These are phyloP conservation scores for Taphrina flavorubra DNA, from an alignment of 1,139 yeast species.

Conservation along the genomic window DNA sequence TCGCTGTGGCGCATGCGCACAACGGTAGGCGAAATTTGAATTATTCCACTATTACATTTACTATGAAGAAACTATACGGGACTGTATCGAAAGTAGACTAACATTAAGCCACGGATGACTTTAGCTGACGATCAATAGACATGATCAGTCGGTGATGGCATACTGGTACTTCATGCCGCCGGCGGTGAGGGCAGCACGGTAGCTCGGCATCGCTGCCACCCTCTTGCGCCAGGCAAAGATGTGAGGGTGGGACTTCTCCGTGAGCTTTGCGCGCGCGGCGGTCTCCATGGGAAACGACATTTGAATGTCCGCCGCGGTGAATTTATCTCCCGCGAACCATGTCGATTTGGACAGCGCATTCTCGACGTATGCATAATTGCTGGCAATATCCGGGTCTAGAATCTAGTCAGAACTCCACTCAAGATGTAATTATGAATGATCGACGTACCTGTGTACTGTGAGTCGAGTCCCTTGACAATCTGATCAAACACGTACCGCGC, in stretches of 20 bases:
- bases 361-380: conserved; percentile 52
- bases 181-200: conserved; percentile 24
- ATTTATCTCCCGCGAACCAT: conserved; percentile 61
- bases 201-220: conserved; percentile 29
- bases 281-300: conserved; percentile 48
- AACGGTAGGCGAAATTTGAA: neutral
- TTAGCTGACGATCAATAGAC: no score
- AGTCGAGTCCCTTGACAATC: conserved; percentile 25
- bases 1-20: neutral
- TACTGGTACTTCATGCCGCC: conserved; percentile 21
- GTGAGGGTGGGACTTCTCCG: conserved; percentile 24
- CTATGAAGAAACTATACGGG: no score
- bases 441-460: conserved; percentile 17
- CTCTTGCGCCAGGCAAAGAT: conserved; percentile 40
- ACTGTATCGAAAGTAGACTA: no score
- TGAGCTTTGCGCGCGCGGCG: conserved; percentile 34
- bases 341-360: conserved; percentile 56
- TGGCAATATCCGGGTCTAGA: conserved; percentile 46
- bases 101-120: no score
- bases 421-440: conserved; percentile 51
- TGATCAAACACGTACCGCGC: conserved; percentile 46
- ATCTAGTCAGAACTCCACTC: conserved; percentile 47
- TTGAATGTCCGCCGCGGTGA: conserved; percentile 67
- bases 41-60: no score
- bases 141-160: conserved; percentile 5